These are phyloP conservation scores for Cladosporium sp. DNA, from an alignment of 2,329 filamentous ascomycete genomes.

Conservation along the genomic window DNA sequence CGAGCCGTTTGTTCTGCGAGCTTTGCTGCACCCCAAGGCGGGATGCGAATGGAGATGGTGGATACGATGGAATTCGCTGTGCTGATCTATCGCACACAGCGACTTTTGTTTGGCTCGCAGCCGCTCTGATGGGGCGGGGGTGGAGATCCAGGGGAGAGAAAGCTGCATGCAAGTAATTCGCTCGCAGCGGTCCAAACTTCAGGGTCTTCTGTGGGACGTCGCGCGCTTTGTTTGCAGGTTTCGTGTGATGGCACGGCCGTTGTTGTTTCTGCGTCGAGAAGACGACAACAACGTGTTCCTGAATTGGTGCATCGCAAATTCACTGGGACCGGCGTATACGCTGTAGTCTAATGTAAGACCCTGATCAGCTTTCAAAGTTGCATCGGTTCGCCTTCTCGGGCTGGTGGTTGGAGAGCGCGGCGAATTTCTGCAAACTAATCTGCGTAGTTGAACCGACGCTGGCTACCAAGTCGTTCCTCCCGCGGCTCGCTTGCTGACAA, in stretches of 20 bases:
- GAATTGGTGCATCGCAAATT: background rate
- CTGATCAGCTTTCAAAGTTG: no score
- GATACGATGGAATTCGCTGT: slow-evolving; percentile 1
- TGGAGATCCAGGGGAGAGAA: background rate
- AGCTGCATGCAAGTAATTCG: slow-evolving; percentile 10
- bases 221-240: background rate
- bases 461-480: no score
- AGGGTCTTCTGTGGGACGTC: background rate
- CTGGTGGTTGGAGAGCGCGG: no score
- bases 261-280: background rate
- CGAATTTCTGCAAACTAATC: no score
- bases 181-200: no score
- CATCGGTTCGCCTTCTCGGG: no score
- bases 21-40: background rate
- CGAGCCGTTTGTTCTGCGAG: background rate
- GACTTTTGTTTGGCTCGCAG: slow-evolving; percentile 1
- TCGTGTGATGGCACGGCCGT: background rate
- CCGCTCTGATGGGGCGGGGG: background rate
- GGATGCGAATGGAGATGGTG: slow-evolving; percentile 5
- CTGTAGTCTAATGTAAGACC: no score
- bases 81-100: slow-evolving; percentile 3
- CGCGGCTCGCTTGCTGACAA: no score
- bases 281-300: background rate
- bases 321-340: no score
- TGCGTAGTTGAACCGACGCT: no score